Percentiles rank a stretch among this genome's conserved stretches.
These are phyloP conservation scores for Letharia lupina DNA, from an alignment of 495 filamentous ascomycete species.

Conservation along the genomic window DNA sequence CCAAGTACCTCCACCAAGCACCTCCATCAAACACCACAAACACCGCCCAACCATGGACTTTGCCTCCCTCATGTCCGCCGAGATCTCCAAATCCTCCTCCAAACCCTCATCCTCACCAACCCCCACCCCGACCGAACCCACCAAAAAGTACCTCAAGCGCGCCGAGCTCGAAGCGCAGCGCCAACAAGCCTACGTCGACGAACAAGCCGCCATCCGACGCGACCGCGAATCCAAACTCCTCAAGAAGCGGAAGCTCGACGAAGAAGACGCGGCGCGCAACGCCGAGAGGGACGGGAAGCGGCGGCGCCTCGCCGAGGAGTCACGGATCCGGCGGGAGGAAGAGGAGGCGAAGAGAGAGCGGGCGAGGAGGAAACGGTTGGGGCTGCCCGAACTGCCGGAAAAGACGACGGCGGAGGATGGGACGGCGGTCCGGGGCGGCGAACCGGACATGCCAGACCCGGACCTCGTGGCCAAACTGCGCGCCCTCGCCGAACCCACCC, in stretches of 20 bases:
- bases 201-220: slow-evolving; percentile 60
- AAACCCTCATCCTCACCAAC: slow-evolving; percentile 27
- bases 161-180: slow-evolving; percentile 80
- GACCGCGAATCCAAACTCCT: slow-evolving; percentile 57
- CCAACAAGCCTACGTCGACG: slow-evolving; percentile 66
- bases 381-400: slow-evolving; percentile 65
- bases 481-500: slow-evolving; percentile 60
- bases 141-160: slow-evolving; percentile 79
- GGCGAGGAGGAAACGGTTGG: slow-evolving; percentile 47
- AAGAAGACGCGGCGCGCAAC: slow-evolving; percentile 64
- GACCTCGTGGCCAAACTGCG: slow-evolving; percentile 61
- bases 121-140: slow-evolving; percentile 28
- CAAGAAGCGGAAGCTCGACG: slow-evolving; percentile 83
- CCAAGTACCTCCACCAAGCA: not conserved
- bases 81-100: slow-evolving; percentile 71
- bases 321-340: slow-evolving; percentile 56
- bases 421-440: slow-evolving; percentile 35
- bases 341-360: slow-evolving; percentile 53
- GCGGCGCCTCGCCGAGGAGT: slow-evolving; percentile 71
- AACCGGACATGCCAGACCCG: slow-evolving; percentile 64
- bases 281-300: slow-evolving; percentile 71
- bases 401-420: slow-evolving; percentile 30
- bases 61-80: slow-evolving; percentile 78
- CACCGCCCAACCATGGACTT: slow-evolving; percentile 71
- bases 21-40: not conserved